Conservation (phyloP, 2,329 filamentous ascomycete species). For the Colletotrichum navitas region DNA sequence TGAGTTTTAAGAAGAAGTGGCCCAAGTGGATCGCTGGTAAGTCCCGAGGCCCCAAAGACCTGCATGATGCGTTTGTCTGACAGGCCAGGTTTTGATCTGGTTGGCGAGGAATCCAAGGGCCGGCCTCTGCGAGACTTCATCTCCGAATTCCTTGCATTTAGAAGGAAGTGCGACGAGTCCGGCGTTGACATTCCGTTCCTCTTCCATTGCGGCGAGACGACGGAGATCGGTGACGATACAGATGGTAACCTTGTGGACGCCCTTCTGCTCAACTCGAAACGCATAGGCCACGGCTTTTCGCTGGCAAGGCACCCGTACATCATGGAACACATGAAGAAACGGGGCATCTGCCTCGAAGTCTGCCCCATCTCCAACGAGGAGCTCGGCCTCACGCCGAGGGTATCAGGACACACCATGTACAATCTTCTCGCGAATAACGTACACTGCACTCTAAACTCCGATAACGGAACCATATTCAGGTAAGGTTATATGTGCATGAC, state of each 20-base stretch:
- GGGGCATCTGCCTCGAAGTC: conserved; percentile 78
- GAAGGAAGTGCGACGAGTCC: conserved; percentile 60
- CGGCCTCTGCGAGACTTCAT: conserved; percentile 69
- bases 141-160: conserved; percentile 68
- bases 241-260: conserved; percentile 79
- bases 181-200: conserved; percentile 75
- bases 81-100: conserved; percentile 73
- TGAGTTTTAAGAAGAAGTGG: conserved; percentile 69
- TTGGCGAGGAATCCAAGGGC: conserved; percentile 75
- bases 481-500: conserved; percentile 49
- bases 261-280: conserved; percentile 73
- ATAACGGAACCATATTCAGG: conserved; percentile 81
- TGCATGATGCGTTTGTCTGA: conserved; percentile 6
- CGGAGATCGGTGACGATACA: conserved; percentile 72
- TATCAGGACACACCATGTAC: conserved; percentile 76
- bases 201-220: conserved; percentile 82
- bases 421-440: conserved; percentile 77
- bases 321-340: conserved; percentile 73
- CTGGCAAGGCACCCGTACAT: conserved; percentile 75
- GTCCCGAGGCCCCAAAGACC: conserved; percentile 42
- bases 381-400: conserved; percentile 74
- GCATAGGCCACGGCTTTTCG: conserved; percentile 81
- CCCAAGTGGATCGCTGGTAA: conserved; percentile 73
- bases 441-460: conserved; percentile 80
- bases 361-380: conserved; percentile 85